A percentile compares a stretch with the other conserved stretches of the same genome.
Conservation (phyloP, 1,284 basidiomycete species). For the Puccinia horiana region DNA sequence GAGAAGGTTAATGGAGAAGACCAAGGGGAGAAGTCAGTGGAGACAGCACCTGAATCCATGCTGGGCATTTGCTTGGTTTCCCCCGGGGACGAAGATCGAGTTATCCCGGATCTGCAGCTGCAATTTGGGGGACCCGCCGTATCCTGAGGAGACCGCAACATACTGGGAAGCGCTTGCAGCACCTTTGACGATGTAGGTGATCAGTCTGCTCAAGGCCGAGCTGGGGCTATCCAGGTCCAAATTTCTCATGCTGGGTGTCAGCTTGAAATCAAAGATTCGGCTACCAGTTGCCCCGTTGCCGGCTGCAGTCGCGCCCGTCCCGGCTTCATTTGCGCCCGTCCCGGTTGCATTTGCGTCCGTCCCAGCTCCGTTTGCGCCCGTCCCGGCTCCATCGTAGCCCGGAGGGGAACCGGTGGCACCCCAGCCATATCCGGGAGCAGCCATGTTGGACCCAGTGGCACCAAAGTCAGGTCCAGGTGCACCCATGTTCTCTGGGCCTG, state of each 20-base stretch:
- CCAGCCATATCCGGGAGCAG: too few relatives aligned
- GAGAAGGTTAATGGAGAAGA: neutral
- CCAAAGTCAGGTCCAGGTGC: too few relatives aligned
- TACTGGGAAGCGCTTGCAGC: neutral
- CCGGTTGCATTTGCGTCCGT: neutral
- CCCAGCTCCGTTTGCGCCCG: neutral
- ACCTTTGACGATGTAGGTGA: slow-evolving; percentile 32
- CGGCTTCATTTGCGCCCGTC: neutral
- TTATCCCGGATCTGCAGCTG: slow-evolving; percentile 14
- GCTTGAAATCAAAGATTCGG: slow-evolving; percentile 16
- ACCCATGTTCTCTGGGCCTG: too few relatives aligned
- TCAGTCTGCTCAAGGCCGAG: slow-evolving; percentile 5
- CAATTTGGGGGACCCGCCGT: neutral
- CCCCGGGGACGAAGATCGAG: slow-evolving; percentile 24
- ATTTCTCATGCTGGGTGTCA: slow-evolving; percentile 24
- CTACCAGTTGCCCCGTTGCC: neutral
- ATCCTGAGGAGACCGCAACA: neutral
- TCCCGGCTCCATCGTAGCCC: too few relatives aligned
- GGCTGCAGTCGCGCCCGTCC: neutral
- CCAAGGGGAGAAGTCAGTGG: neutral
- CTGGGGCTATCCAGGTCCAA: slow-evolving; percentile 20
- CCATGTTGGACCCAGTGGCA: too few relatives aligned
- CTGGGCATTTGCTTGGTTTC: slow-evolving; percentile 3
- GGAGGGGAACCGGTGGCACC: too few relatives aligned
- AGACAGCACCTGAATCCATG: slow-evolving; percentile 27